Base-by-base conservation (phyloP, 176 grass and related monocot genomes). In the Paspalum vaginatum region DNA sequence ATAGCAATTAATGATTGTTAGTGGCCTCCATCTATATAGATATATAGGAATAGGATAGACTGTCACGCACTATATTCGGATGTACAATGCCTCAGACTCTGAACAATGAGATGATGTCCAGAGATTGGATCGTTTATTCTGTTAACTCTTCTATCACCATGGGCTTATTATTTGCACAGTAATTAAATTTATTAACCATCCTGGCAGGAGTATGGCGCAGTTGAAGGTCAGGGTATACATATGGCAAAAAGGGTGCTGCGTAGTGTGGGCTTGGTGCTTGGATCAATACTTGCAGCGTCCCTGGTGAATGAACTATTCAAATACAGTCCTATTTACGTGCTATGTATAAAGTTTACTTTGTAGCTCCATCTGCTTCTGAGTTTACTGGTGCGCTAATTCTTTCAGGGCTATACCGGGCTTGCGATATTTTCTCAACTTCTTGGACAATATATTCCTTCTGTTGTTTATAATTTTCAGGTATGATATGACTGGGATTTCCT, bases 171-270 rank as follows among this genome's bases (percentile, higher is more conserved):
- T 79, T 26, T 79, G 14, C 41, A 79, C 8, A 78, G 8, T 37
- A 22, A 50, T 60, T 64, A 44, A 77, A 61, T 37, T 47, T 74
- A 25, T 8, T 76, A 26, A 37, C 20, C 17, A 72, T 51, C 74
- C 22, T 70, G 81, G 26, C 72, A 91, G 86, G 74, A 87, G 67
- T 87, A 93, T 70, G 86, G 86, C 68, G 91, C 91, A 45, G 86
- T 91, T 47, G 81, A 93, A 91, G 88, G 86, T 69, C 68, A 42
- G 69, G 90, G 88, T 67, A 56, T 93, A 64, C 80, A 83, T 47
- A 91, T 97, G 88, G 86, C 84, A 78, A 93, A 93, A 38, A 77
- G 70, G 52, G 71, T 97, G 45, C 68, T 93, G 7, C 76, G 81
- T 54, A 83, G 83, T 79, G 85, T 93, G 50, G 57, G 75, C 74